Percentiles rank a stretch among this genome's conserved stretches.
phyloP scores from a whole-genome alignment of 495 filamentous ascomycete species.

The Durotheca rogersii region DNA sequence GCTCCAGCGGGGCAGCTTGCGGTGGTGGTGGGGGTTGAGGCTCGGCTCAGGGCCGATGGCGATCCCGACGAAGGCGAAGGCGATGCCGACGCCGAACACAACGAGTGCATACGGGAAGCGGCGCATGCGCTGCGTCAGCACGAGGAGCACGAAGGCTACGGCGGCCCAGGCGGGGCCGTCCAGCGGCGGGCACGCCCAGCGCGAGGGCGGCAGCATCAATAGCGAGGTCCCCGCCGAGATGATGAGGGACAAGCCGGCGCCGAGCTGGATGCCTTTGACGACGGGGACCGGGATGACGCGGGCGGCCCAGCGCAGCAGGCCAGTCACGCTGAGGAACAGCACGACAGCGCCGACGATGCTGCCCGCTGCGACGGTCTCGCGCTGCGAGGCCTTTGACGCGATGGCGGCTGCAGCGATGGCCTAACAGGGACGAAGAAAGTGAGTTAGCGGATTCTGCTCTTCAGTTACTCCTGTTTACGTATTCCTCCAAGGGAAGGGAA shows the following conservation, averaged over 20 bases:
- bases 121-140: constrained; percentile 59
- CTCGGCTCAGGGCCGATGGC: too few species aligned
- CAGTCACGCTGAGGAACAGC: constrained; percentile 72
- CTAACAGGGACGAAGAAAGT: constrained; percentile 45
- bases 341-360: constrained; percentile 71
- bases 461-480: too few species aligned
- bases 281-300: constrained; percentile 77
- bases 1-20: constrained; percentile 47
- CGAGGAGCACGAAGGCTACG: constrained; percentile 65
- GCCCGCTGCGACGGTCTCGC: constrained; percentile 75
- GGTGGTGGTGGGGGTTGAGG: too few species aligned
- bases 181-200: constrained; percentile 56
- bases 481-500: too few species aligned
- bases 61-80: constrained; percentile 51
- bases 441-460: background rate
- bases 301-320: constrained; percentile 68
- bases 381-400: constrained; percentile 60
- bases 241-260: constrained; percentile 77
- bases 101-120: constrained; percentile 74
- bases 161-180: constrained; percentile 76
- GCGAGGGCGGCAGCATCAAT: constrained; percentile 54
- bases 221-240: constrained; percentile 69
- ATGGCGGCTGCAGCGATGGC: constrained; percentile 89
- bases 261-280: constrained; percentile 91
- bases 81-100: constrained; percentile 64